Evolutionary conservation across 306 rosid genomes (phyloP).

Genomic region (Hippophae rhamnoides): DNA sequence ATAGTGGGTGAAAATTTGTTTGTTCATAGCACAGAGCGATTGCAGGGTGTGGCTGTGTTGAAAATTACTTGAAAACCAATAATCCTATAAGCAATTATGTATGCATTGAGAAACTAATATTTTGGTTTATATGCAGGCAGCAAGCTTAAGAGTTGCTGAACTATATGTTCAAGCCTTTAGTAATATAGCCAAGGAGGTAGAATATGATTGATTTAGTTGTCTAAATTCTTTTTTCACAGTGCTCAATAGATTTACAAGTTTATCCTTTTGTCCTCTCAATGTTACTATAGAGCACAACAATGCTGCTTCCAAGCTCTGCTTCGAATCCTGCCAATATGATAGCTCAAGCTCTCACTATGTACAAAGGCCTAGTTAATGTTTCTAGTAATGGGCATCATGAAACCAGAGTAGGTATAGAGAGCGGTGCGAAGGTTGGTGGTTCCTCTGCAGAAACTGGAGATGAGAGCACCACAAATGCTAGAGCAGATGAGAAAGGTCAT

Average conservation of each 20-base stretch:
- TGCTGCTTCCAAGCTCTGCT: conserved; percentile 86
- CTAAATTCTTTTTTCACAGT: not conserved
- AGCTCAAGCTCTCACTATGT: conserved; percentile 88
- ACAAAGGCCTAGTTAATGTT: conserved; percentile 59
- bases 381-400: conserved; percentile 23
- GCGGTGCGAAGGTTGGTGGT: conserved; percentile 21
- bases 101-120: conserved; percentile 9
- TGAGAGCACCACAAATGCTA: conserved; percentile 11
- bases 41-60: conserved; percentile 6
- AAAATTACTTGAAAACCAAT: conserved; percentile 6
- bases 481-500: conserved; percentile 10
- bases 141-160: conserved; percentile 84
- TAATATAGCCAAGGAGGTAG: conserved; percentile 88
- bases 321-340: conserved; percentile 85
- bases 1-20: too few relatives aligned
- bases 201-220: not conserved
- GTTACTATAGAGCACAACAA: conserved; percentile 69
- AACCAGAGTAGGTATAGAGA: conserved; percentile 23
- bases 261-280: not conserved
- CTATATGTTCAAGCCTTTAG: conserved; percentile 81
- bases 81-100: not conserved
- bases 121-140: conserved; percentile 61
- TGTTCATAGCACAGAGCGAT: not conserved
- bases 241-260: conserved; percentile 2
- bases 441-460: conserved; percentile 24